These are phyloP conservation scores for Ulvella scutata DNA, from an alignment of 139 green algal species.

Conservation along the genomic window DNA sequence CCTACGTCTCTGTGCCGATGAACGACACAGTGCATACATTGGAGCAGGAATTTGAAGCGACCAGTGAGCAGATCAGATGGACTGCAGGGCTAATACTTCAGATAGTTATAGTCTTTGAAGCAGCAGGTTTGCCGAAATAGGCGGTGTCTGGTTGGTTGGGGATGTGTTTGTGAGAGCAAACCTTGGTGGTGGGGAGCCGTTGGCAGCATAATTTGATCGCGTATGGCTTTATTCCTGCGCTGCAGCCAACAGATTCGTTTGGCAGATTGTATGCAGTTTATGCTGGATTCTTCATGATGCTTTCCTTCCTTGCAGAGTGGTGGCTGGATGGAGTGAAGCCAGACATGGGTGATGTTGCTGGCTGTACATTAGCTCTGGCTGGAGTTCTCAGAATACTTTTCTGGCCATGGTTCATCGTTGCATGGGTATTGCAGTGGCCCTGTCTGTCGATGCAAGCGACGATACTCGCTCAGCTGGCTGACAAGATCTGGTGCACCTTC, in stretches of 20 bases:
- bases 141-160: slow-evolving; percentile 74
- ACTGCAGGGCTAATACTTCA: too few species aligned
- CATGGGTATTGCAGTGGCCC: too few species aligned
- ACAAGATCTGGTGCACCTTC: too few species aligned
- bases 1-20: too few species aligned
- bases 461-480: too few species aligned
- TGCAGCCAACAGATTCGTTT: slow-evolving; percentile 50
- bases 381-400: slow-evolving; percentile 56
- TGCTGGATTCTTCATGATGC: slow-evolving; percentile 76
- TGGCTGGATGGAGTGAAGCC: slow-evolving; percentile 41
- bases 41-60: too few species aligned
- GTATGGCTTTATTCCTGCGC: slow-evolving; percentile 66
- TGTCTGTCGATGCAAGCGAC: too few species aligned
- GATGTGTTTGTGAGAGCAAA: slow-evolving; percentile 31
- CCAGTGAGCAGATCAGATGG: too few species aligned
- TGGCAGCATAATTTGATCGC: slow-evolving; percentile 34
- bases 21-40: too few species aligned
- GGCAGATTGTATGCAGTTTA: slow-evolving; percentile 58
- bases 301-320: slow-evolving; percentile 73
- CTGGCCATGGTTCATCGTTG: slow-evolving; percentile 27
- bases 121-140: slow-evolving; percentile 71
- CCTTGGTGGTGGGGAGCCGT: slow-evolving; percentile 19
- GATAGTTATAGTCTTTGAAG: too few species aligned
- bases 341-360: slow-evolving; percentile 62
- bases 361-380: slow-evolving; percentile 42